phyloP scores from a whole-genome alignment of 257 asterid species.

The Nicotiana tomentosiformis region DNA sequence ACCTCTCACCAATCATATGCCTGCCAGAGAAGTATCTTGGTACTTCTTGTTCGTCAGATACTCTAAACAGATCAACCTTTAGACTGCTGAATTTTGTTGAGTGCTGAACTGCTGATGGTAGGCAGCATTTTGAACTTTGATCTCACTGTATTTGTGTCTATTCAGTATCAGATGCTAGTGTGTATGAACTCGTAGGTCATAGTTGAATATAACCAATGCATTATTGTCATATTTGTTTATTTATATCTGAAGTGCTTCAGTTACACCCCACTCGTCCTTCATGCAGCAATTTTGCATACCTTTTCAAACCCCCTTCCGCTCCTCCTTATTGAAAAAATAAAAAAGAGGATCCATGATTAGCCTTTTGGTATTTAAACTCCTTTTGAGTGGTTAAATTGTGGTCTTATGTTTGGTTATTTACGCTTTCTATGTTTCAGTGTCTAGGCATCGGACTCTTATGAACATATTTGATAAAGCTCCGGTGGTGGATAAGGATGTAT shows the following conservation, averaged over 20 bases:
- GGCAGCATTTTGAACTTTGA: background rate
- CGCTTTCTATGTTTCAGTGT: constrained; percentile 36
- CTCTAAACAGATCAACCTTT: background rate
- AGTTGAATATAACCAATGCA: background rate
- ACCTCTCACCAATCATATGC: background rate
- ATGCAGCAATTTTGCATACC: background rate
- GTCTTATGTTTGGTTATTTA: background rate
- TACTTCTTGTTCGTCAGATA: background rate
- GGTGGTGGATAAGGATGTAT: constrained; percentile 61
- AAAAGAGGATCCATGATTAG: background rate
- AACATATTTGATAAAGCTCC: constrained; percentile 62
- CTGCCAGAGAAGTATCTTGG: background rate
- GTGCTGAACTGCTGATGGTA: background rate
- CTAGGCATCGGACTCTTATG: constrained; percentile 86
- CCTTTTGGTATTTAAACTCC: background rate
- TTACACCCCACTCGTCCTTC: background rate
- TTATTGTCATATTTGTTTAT: background rate
- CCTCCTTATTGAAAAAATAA: background rate
- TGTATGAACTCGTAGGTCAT: background rate
- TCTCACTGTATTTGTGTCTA: background rate
- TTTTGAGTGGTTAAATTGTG: background rate
- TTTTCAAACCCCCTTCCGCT: background rate
- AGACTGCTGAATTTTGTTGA: background rate
- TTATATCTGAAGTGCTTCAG: background rate
- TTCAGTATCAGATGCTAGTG: background rate